Evolutionary conservation across 768 basidiomycete species (phyloP).

Genomic region (Phlegmacium glaucopus): DNA sequence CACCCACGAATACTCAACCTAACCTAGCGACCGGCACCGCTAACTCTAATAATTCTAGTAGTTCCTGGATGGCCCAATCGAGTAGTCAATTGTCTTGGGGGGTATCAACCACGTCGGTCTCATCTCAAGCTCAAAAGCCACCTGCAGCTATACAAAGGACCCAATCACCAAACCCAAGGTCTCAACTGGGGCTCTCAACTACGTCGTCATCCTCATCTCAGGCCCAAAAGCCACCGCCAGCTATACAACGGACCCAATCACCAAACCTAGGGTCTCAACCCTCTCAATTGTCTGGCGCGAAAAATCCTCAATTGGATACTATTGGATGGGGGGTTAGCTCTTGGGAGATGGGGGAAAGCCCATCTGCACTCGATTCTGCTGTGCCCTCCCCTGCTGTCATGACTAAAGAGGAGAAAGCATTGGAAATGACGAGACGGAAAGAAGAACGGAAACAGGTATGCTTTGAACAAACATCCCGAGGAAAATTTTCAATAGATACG

Average conservation of each 20-base stretch:
- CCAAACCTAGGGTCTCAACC: slow-evolving; percentile 11
- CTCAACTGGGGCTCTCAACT: background rate
- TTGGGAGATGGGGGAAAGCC: background rate
- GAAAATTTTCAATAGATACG: background rate
- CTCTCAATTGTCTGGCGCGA: slow-evolving; percentile 19
- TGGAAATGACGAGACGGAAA: slow-evolving; percentile 87
- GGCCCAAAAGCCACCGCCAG: slow-evolving; percentile 1
- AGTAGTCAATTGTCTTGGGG: background rate
- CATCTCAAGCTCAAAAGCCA: background rate
- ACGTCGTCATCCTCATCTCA: slow-evolving; percentile 2
- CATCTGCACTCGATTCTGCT: slow-evolving; percentile 4
- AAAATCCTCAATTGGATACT: slow-evolving; percentile 14
- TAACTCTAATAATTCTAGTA: background rate
- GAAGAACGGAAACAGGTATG: slow-evolving; percentile 88
- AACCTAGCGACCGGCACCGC: slow-evolving; percentile 4
- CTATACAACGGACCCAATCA: slow-evolving; percentile 11
- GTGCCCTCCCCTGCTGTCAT: slow-evolving; percentile 40
- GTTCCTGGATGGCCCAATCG: background rate
- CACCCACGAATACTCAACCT: slow-evolving; percentile 28
- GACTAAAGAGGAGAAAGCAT: slow-evolving; percentile 89
- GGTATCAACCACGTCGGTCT: background rate
- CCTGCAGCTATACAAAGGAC: slow-evolving; percentile 6
- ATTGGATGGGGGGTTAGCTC: background rate
- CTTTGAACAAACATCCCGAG: slow-evolving; percentile 1
- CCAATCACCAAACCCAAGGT: slow-evolving; percentile 11